Evolutionary conservation across 106 monocot species (phyloP), one percentile per base, ranked within the genome.

Genomic region (Dactylorhiza incarnata): DNA sequence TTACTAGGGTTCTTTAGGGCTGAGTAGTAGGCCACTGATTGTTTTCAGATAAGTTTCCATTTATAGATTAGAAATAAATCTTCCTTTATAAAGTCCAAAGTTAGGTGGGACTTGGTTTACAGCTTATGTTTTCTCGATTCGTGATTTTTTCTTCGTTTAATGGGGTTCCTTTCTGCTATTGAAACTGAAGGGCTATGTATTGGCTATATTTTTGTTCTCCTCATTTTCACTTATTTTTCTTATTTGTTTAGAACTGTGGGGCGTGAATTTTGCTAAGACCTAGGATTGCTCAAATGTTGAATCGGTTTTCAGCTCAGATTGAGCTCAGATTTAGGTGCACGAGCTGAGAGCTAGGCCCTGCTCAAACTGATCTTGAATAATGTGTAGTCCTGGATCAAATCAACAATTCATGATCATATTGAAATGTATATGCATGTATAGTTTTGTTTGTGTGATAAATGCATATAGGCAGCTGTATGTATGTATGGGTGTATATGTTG

Each of bases 31-130:
- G 29, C 29, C 24, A n/a, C 45, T 69, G 69, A 11, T 65, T 69
- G 45, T 46, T 44, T 15, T 69, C 69, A 69, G 45, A 19, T 69
- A 9, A 46, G 5, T 17, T 69, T 44, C 69, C 13, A 44, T 69
- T 69, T 24, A 45, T 45, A 46, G 69, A 24, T 69, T 52, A 52
- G n/a, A 69, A 44, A 15, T 61, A 61, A 61, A 69, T 46, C 29
- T 29, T 65, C 20, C 29, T 65, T 11, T 65, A 29, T 69, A 45
- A 24, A 46, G 69, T n/a, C 45, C 68, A 17, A 19, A 15, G 45
- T 9, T 5, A 7, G 45, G 17, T 69, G 69, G 45, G 17, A 45
- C 68, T 69, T 3, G 13, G 66, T 66, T 52, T 52, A 65, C 65
- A 25, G 25, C 23, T 65, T 22, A 9, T 24, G 24, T 66, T 66